A percentile compares a stretch with the other conserved stretches of the same genome.
Evolutionary conservation across 2,329 filamentous ascomycete genomes (phyloP).

Genomic region (Monilinia fructigena): DNA sequence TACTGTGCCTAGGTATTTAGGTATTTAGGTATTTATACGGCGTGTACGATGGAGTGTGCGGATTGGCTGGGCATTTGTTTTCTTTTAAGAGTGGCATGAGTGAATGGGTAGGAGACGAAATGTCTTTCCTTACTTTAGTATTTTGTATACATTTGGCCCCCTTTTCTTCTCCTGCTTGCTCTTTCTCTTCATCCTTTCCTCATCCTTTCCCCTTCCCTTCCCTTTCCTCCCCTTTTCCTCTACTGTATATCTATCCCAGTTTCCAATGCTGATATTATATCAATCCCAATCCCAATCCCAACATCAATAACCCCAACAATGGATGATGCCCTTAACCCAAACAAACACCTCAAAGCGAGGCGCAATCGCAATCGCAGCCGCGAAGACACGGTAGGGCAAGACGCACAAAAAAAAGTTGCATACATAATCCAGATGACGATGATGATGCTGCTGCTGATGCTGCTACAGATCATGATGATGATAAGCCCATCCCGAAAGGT

Average conservation of each 20-base stretch:
- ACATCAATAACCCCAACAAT: too few relatives aligned
- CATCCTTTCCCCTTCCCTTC: not conserved
- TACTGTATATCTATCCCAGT: not conserved
- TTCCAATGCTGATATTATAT: not conserved
- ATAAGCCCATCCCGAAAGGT: not conserved
- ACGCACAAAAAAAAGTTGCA: not conserved
- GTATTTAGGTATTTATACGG: too few relatives aligned
- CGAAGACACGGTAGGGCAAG: not conserved
- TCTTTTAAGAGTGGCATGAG: too few relatives aligned
- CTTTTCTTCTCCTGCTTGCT: too few relatives aligned
- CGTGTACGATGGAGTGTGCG: too few relatives aligned
- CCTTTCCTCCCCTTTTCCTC: not conserved
- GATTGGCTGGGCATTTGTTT: too few relatives aligned
- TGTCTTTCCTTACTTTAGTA: not conserved
- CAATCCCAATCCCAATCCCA: not conserved
- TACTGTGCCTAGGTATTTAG: too few relatives aligned
- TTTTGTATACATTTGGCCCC: not conserved
- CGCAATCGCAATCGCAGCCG: constrained; percentile 10
- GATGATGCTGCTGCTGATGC: too few relatives aligned
- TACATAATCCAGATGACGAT: too few relatives aligned
- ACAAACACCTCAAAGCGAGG: not conserved
- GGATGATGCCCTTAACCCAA: too few relatives aligned
- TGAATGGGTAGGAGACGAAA: too few relatives aligned
- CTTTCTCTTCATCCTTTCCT: too few relatives aligned
- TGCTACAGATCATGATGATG: not conserved